Base-by-base conservation (phyloP, 805 yeast species). In the Dipodascopsis uninucleata region DNA sequence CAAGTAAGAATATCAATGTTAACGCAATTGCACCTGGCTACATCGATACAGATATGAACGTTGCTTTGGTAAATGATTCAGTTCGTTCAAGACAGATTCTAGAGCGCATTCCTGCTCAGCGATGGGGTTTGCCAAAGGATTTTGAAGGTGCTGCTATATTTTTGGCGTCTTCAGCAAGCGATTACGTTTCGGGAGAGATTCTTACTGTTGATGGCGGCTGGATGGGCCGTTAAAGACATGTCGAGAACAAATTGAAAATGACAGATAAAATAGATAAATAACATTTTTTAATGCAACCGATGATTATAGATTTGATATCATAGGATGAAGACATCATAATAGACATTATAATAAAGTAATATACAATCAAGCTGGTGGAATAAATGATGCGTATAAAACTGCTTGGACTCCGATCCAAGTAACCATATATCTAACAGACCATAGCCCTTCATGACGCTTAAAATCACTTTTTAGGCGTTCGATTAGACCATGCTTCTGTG, bases 321-420 rank as follows among this genome's bases (percentile, higher is more conserved):
- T n/a, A n/a, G n/a, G n/a, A n/a, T n/a, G n/a, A n/a, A n/a, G n/a
- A n/a, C n/a, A n/a, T n/a, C n/a, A n/a, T n/a, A n/a, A n/a, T n/a
- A n/a, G n/a, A n/a, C n/a, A n/a, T n/a, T n/a, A n/a, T n/a, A n/a
- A n/a, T n/a, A n/a, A n/a, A n/a, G n/a, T n/a, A n/a, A n/a, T n/a
- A n/a, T n/a, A n/a, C n/a, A n/a, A n/a, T 61, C 62, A 87, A n/a
- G 97, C 97, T 3, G 97, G 97, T 1, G 97, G 97, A 33, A 89
- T 69, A 60, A 85, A 89, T n/a, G 81, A 81, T 5, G 82, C 85
- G 66, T 78, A 89, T 39, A 89, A 66, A 1, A 77, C 74, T 0
- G 89, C 75, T 63, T 89, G 96, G 2, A 79, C 56, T 4, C 80
- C 61, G 18, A 68, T 70, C 95, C 95, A 89, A 0, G 74, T 54